phyloP scores from a whole-genome alignment of 2,329 filamentous ascomycete genomes.

The Claviceps fusiformis region DNA sequence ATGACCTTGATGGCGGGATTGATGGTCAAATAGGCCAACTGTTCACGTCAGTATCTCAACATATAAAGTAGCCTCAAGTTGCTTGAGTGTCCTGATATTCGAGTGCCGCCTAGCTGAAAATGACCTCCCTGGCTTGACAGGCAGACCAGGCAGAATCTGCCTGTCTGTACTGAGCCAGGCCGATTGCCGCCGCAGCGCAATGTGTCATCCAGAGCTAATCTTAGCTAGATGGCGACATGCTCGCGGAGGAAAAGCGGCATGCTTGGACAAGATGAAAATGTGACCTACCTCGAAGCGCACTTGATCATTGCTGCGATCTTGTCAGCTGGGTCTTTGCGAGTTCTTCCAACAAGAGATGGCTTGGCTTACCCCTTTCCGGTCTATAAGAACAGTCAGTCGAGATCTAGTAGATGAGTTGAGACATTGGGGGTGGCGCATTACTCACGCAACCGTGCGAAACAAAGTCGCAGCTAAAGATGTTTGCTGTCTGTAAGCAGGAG shows the following conservation, averaged over 20 bases:
- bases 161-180: not conserved
- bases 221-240: not conserved
- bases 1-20: conserved; percentile 2
- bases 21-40: conserved; percentile 1
- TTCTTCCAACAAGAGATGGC: not conserved
- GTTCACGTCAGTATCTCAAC: not conserved
- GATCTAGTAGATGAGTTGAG: not conserved
- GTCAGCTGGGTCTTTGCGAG: not conserved
- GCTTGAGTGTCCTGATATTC: not conserved
- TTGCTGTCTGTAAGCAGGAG: not conserved
- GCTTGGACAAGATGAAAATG: not conserved
- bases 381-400: not conserved
- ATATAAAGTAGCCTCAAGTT: not conserved
- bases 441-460: conserved; percentile 2
- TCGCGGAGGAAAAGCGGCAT: not conserved
- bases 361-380: conserved; percentile 2
- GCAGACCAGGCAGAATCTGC: not conserved
- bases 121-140: no score
- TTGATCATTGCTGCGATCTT: not conserved
- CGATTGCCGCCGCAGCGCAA: not conserved
- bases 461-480: not conserved
- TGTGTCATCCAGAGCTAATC: not conserved
- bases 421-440: not conserved
- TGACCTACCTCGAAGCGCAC: conserved; percentile 1
- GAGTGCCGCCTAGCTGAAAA: not conserved